A percentile compares a stretch with the other conserved stretches of the same genome.
These are phyloP conservation scores for Glycine tomentella DNA, from an alignment of 306 rosid species.

Conservation along the genomic window DNA sequence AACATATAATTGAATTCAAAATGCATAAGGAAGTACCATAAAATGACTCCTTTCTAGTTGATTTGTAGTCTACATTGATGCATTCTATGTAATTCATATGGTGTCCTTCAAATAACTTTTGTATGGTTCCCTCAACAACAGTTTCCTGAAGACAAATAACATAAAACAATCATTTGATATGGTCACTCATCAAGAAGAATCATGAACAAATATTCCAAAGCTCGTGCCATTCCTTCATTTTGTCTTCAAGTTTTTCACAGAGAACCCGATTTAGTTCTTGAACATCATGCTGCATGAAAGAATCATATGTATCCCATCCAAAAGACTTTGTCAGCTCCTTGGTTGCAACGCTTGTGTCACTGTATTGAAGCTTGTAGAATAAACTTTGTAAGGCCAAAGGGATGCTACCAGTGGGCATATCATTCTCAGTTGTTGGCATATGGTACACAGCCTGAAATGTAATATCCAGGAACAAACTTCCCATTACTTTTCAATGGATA, in stretches of 20 bases:
- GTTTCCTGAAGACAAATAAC: constrained; percentile 69
- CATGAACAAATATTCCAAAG: constrained; percentile 21
- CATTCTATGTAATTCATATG: constrained; percentile 97
- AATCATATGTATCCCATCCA: constrained; percentile 92
- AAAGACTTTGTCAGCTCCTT: constrained; percentile 86
- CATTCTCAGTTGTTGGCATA: constrained; percentile 91
- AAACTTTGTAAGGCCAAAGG: constrained; percentile 85
- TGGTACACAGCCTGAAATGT: constrained; percentile 86
- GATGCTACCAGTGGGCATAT: constrained; percentile 80
- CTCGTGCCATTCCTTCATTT: constrained; percentile 68
- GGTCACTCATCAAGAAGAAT: constrained; percentile 10
- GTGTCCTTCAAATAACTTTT: constrained; percentile 92
- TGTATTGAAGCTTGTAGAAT: constrained; percentile 85
- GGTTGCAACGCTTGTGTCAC: constrained; percentile 82
- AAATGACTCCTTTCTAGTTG: constrained; percentile 94
- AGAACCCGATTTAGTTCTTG: constrained; percentile 83
- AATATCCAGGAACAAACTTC: constrained; percentile 42
- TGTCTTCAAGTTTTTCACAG: constrained; percentile 84
- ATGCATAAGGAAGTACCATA: constrained; percentile 67
- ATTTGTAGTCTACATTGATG: constrained; percentile 93
- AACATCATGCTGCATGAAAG: constrained; percentile 93
- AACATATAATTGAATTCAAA: constrained; percentile 16
- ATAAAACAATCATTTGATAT: constrained; percentile 36
- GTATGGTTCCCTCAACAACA: constrained; percentile 98
- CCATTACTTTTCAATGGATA: constrained; percentile 33